Evolutionary conservation across 2,329 filamentous ascomycete species (phyloP).

Genomic region (Myriosclerotinia curreyana): DNA sequence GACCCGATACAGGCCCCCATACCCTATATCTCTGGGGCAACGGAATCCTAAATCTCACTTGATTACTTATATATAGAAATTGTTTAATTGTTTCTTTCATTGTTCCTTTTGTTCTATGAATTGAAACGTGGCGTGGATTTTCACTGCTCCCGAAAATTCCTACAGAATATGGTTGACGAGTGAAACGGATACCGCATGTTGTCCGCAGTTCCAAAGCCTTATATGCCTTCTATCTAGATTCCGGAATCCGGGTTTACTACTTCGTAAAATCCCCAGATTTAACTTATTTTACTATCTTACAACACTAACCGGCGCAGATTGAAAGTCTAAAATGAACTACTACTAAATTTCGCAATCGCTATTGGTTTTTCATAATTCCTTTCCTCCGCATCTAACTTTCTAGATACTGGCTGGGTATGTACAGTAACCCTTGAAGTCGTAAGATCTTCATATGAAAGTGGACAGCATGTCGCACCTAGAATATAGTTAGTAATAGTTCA

Average conservation of each 20-base stretch:
- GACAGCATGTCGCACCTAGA: neutral
- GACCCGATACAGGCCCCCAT: neutral
- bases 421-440: neutral
- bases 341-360: neutral
- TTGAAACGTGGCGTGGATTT: neutral
- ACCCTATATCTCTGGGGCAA: neutral
- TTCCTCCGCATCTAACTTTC: neutral
- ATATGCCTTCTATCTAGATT: neutral
- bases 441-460: neutral
- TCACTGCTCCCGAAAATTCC: too few species aligned
- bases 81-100: conserved; percentile 2
- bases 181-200: neutral
- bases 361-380: neutral
- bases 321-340: too few species aligned
- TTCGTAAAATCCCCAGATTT: neutral
- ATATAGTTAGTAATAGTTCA: neutral
- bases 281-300: neutral
- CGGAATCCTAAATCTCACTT: conserved; percentile 9
- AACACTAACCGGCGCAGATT: neutral
- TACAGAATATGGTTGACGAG: neutral
- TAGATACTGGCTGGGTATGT: neutral
- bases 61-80: conserved; percentile 14
- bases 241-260: neutral
- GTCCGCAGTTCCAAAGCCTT: neutral
- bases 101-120: neutral